These are phyloP conservation scores for Serendipita sp. DNA, from an alignment of 768 basidiomycete species.

Conservation along the genomic window DNA sequence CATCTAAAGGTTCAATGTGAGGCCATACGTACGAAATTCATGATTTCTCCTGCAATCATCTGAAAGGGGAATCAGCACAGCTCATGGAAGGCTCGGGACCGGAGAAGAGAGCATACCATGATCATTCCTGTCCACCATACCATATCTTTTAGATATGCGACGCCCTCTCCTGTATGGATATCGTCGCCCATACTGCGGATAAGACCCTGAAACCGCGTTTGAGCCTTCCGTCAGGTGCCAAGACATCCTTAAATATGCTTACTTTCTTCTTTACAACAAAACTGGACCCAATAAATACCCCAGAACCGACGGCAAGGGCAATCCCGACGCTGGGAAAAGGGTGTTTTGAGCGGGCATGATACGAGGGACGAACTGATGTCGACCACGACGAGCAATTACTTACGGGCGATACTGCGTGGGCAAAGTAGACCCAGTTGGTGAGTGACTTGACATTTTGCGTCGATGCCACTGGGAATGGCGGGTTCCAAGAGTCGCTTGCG, in stretches of 20 bases:
- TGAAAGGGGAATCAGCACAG: constrained; percentile 24
- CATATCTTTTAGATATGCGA: constrained; percentile 26
- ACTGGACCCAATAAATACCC: constrained; percentile 75
- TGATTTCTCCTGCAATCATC: constrained; percentile 65
- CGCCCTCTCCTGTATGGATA: neutral
- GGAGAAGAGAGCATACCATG: constrained; percentile 30
- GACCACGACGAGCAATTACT: neutral
- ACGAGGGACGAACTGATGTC: neutral
- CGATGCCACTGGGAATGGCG: neutral
- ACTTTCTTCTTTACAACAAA: constrained; percentile 99
- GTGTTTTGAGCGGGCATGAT: neutral
- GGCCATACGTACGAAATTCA: constrained; percentile 17
- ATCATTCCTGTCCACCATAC: constrained; percentile 94
- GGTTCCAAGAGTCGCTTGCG: neutral
- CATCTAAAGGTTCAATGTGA: neutral
- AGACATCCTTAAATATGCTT: constrained; percentile 65
- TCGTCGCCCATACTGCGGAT: constrained; percentile 7
- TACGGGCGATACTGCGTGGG: constrained; percentile 11
- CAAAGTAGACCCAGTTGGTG: neutral
- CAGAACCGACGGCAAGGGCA: constrained; percentile 57
- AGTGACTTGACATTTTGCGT: neutral
- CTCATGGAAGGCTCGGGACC: neutral
- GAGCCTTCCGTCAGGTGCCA: constrained; percentile 75
- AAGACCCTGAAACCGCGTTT: neutral
- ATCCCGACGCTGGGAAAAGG: constrained; percentile 51